Conservation (phyloP, 2,329 filamentous ascomycete genomes). For the Claviceps sp. region DNA sequence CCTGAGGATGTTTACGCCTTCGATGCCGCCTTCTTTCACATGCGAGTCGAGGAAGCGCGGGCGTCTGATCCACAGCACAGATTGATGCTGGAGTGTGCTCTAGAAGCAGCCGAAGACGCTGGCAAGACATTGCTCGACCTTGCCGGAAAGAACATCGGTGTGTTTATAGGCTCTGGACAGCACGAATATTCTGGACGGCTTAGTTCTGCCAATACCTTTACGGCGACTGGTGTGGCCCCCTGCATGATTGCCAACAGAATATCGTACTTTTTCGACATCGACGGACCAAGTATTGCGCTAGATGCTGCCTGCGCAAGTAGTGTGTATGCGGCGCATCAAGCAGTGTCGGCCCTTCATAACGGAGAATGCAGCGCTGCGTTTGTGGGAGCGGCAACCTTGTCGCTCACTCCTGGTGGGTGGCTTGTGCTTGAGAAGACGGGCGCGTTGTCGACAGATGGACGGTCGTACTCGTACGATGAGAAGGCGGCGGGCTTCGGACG, state of each 20-base stretch:
- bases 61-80: slow-evolving; percentile 34
- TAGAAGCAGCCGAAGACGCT: slow-evolving; percentile 34
- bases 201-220: not conserved
- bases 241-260: slow-evolving; percentile 9
- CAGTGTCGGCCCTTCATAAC: slow-evolving; percentile 7
- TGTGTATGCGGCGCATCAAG: slow-evolving; percentile 20
- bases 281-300: slow-evolving; percentile 15
- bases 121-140: slow-evolving; percentile 31
- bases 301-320: slow-evolving; percentile 26
- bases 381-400: slow-evolving; percentile 9
- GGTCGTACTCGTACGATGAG: slow-evolving; percentile 21
- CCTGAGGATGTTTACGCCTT: slow-evolving; percentile 28
- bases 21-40: slow-evolving; percentile 32
- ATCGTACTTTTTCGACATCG: slow-evolving; percentile 11
- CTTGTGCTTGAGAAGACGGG: slow-evolving; percentile 3
- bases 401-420: slow-evolving; percentile 8
- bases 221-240: slow-evolving; percentile 4
- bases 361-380: slow-evolving; percentile 6
- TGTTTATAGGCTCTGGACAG: slow-evolving; percentile 17
- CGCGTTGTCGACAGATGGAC: slow-evolving; percentile 14
- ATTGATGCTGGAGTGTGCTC: slow-evolving; percentile 33
- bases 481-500: slow-evolving; percentile 31
- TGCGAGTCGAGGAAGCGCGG: slow-evolving; percentile 28
- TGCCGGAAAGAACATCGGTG: slow-evolving; percentile 29
- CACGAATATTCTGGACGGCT: slow-evolving; percentile 1